Evolutionary conservation across 352 stramenopile species (phyloP), one percentile per base, ranked within the genome.

Genomic region (Pythium aristosporum): DNA sequence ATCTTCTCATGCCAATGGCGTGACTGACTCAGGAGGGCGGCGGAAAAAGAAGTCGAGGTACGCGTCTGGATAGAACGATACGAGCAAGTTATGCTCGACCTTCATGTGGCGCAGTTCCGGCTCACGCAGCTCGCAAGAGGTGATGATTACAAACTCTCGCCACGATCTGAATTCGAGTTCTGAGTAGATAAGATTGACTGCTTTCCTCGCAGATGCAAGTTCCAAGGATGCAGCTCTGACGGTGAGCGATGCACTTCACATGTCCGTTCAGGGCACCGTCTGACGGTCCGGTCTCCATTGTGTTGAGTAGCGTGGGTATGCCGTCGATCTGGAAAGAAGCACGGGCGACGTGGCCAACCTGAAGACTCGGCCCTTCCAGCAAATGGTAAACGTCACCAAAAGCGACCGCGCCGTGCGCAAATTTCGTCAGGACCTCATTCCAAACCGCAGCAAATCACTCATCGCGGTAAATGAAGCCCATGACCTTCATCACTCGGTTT

Each of bases 41-140:
- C 60, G 3, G 71, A 76, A 18, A 85, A 85, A 32, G 76, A 88
- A 18, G 63, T 70, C 1, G 81, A 92, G 62, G 77, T 88, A 8
- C 72, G 73, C 8, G 52, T 89, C 3, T 94, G 85, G 85, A 89
- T 91, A 30, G 74, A 91, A 51, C 73, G 82, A 49, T 94, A 94
- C 48, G 84, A 94, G 36, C 85, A 94, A 58, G 85, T 90, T 23
- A 94, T 92, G 82, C 75, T 94, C 65, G 85, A 94, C 56, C 70
- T 94, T 10, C 85, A 94, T 51, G 82, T 76, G 9, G 77, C 85
- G 7, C 85, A 94, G 64, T 85, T 89, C 54, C 79, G 77, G 2
- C 72, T 92, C 23, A 81, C 82, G 3, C 82, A 91, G 59, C 15
- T 81, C 2, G 81, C 82, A 11, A 67, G 81, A 82, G 79, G 82